Evolutionary conservation across 495 filamentous ascomycete species (phyloP).

Genomic region (Aspergillus leporis): DNA sequence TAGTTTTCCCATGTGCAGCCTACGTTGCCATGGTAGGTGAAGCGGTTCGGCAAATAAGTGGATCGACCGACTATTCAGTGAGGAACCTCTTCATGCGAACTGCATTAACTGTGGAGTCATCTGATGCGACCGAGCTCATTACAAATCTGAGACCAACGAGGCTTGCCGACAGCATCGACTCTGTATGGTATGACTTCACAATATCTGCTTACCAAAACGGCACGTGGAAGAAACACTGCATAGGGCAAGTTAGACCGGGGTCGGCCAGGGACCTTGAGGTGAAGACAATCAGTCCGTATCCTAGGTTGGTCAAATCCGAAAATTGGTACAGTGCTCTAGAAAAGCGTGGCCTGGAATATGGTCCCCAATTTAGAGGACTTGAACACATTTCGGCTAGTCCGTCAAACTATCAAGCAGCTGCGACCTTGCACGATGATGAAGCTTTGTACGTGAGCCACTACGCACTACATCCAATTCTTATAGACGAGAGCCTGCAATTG

Average conservation of each 20-base stretch:
- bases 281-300: background rate
- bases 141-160: conserved; percentile 31
- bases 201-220: conserved; percentile 36
- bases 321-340: conserved; percentile 32
- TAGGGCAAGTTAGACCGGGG: conserved; percentile 31
- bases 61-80: conserved; percentile 20
- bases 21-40: conserved; percentile 51
- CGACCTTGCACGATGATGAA: conserved; percentile 3
- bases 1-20: conserved; percentile 47
- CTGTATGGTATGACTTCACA: conserved; percentile 46
- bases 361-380: conserved; percentile 30
- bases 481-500: conserved; percentile 21
- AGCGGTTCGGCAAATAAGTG: conserved; percentile 41
- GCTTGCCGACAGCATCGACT: conserved; percentile 35
- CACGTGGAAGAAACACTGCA: conserved; percentile 44
- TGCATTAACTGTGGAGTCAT: conserved; percentile 29
- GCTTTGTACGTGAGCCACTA: conserved; percentile 20
- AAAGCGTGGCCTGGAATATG: conserved; percentile 39
- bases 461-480: conserved; percentile 21
- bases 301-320: conserved; percentile 8
- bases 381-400: conserved; percentile 25
- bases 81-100: conserved; percentile 21
- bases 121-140: conserved; percentile 27
- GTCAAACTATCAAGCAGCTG: conserved; percentile 9
- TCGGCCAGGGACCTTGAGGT: background rate